phyloP scores from a whole-genome alignment of 148 eudicot species.

The Rhododendron ferrugineum region DNA sequence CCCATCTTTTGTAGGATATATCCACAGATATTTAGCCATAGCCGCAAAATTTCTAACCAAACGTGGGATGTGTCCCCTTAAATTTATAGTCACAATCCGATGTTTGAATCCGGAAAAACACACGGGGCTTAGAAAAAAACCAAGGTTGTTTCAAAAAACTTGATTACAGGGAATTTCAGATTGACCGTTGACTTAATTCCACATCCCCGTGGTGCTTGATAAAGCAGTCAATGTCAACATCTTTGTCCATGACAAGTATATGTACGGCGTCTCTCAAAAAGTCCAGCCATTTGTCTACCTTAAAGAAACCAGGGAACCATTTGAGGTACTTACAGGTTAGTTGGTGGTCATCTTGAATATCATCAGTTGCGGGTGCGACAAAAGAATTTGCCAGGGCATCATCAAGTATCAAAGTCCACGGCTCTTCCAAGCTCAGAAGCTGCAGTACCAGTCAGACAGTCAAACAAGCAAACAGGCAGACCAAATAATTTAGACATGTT shows the following conservation, averaged over 20 bases:
- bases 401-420: conserved; percentile 82
- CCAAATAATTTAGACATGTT: neutral
- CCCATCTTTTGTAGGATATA: too few species aligned
- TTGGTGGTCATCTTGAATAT: conserved; percentile 66
- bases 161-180: neutral
- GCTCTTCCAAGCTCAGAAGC: conserved; percentile 70
- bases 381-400: conserved; percentile 94
- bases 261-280: neutral
- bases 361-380: conserved; percentile 79
- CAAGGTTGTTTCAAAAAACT: neutral
- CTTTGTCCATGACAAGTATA: neutral
- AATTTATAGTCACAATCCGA: neutral
- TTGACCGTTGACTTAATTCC: neutral
- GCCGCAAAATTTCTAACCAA: neutral
- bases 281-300: neutral
- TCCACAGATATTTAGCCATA: neutral
- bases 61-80: neutral
- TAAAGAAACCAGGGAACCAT: neutral
- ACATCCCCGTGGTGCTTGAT: neutral
- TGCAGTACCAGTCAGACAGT: conserved; percentile 26
- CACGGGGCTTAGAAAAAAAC: neutral
- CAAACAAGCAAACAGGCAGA: neutral
- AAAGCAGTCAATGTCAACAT: neutral
- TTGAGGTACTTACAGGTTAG: conserved; percentile 53
- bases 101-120: neutral